Base-by-base conservation (phyloP, 23 red algal species). In the Gracilaria caudata region DNA sequence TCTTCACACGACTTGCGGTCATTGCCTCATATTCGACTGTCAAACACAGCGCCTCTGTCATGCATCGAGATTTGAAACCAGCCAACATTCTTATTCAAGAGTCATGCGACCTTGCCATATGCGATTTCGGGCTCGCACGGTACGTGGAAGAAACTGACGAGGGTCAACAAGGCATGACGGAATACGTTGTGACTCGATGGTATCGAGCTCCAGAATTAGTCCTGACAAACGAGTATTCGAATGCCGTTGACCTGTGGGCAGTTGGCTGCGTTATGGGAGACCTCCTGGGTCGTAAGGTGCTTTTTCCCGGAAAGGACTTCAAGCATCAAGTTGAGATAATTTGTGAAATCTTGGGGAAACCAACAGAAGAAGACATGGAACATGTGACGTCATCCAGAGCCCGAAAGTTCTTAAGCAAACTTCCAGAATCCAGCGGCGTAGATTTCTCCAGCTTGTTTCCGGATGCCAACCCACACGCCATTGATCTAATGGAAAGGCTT, bases 51-150 rank as follows among this genome's bases (percentile, higher is more conserved):
- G 94, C 94, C 20, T 81, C 83, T 4, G 88, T 97, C 26, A 74
- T 97, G 49, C 94, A 97, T 85, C 73, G 94, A 17, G 94, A 97
- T 40, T 65, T 97, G 89, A 97, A 97, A 89, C 94, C 94, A 43
- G 91, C 88, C 51, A 97, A 97, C 65, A 84, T 97, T 68, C 57
- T 97, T 24, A 77, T 97, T 82, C 79, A 86, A 56, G 94, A 88
- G 29, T 91, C 82, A 63, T 92, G 96, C 49, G 59, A 95, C 56
- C 45, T 94, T 32, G 65, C 81, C 16, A 84, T 94, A 16, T 91
- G 91, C 73, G 95, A 98, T 73, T 98, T 98, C 64, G 95, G 95
- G 6, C 79, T 98, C 25, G 86, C 95, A 21, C 83, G 95, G 14
- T 98, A 92, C 73, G 68, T 96, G 39, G 86, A 91, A 12, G 74